A percentile compares a stretch with the other conserved stretches of the same genome.
Evolutionary conservation across 1,284 basidiomycete species (phyloP).

Genomic region (Apiotrichum mycotoxinovorans): DNA sequence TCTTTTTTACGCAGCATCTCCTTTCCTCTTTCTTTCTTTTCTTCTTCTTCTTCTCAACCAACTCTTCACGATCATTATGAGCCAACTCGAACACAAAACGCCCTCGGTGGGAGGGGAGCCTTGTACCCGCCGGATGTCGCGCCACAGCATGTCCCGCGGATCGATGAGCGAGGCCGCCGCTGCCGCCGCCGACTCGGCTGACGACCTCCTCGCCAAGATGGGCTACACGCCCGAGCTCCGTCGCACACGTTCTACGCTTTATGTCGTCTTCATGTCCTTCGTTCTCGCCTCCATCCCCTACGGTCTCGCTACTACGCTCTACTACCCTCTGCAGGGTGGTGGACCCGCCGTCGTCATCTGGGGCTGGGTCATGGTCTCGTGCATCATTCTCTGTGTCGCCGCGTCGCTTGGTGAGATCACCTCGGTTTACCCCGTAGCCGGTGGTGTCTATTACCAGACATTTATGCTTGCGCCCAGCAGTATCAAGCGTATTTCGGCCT

Average conservation of each 20-base stretch:
- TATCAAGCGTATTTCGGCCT: slow-evolving; percentile 45
- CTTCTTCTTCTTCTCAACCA: neutral
- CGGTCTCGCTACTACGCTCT: slow-evolving; percentile 37
- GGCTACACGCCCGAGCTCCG: slow-evolving; percentile 21
- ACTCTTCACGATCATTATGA: neutral
- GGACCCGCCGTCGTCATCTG: slow-evolving; percentile 38
- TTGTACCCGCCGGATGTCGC: neutral
- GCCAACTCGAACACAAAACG: neutral
- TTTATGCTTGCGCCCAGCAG: slow-evolving; percentile 45
- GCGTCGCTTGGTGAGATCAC: slow-evolving; percentile 52
- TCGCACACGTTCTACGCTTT: slow-evolving; percentile 15
- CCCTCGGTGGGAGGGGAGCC: neutral
- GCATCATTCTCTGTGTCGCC: slow-evolving; percentile 50
- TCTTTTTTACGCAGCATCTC: neutral
- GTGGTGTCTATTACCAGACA: slow-evolving; percentile 53
- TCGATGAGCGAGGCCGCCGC: neutral
- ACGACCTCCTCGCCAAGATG: slow-evolving; percentile 22
- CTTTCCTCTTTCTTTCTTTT: neutral
- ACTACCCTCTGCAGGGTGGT: slow-evolving; percentile 36
- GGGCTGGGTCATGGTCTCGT: slow-evolving; percentile 50
- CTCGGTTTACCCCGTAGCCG: slow-evolving; percentile 48
- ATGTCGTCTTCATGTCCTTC: slow-evolving; percentile 33
- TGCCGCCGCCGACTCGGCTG: slow-evolving; percentile 13
- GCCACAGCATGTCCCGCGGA: neutral
- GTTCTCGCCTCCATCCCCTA: slow-evolving; percentile 37